Percentiles rank a stretch among this genome's conserved stretches.
These are phyloP conservation scores for Beta lomatogona DNA, from an alignment of 179 eudicot genomes.

Conservation along the genomic window DNA sequence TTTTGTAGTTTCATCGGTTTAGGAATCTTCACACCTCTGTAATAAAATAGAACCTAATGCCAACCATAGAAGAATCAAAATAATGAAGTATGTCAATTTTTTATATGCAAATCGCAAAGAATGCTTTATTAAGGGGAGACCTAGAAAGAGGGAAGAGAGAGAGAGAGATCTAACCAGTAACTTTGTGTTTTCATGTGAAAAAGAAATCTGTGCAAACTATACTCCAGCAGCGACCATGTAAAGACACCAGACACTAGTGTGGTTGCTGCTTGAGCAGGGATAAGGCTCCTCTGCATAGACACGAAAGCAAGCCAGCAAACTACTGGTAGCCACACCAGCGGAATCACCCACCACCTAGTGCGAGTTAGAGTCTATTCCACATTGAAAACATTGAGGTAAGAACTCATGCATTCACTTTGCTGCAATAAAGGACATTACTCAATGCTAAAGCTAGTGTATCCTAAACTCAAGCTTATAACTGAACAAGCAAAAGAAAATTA, in stretches of 20 bases:
- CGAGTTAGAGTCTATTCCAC: constrained; percentile 56
- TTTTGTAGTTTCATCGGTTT: too few species aligned
- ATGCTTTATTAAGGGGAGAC: background rate
- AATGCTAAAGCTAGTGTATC: background rate
- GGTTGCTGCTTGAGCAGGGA: constrained; percentile 30
- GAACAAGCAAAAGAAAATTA: background rate
- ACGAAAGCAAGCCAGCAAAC: constrained; percentile 38
- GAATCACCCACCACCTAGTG: constrained; percentile 73
- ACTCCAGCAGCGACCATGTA: constrained; percentile 66
- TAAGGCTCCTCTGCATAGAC: constrained; percentile 37
- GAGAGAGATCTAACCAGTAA: constrained; percentile 50
- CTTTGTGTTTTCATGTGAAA: constrained; percentile 60
- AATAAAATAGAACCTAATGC: background rate
- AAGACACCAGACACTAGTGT: constrained; percentile 43
- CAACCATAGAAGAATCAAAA: background rate
- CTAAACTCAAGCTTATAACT: background rate
- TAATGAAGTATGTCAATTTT: background rate
- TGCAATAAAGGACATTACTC: background rate
- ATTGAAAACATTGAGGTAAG: constrained; percentile 8
- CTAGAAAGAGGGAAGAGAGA: constrained; percentile 1
- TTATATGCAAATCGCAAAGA: background rate
- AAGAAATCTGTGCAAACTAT: constrained; percentile 63
- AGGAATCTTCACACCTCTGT: too few species aligned
- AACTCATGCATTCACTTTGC: background rate
- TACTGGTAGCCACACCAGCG: constrained; percentile 64